Base-by-base conservation (phyloP, 345 rosid genomes). In the Isatis tinctoria region DNA sequence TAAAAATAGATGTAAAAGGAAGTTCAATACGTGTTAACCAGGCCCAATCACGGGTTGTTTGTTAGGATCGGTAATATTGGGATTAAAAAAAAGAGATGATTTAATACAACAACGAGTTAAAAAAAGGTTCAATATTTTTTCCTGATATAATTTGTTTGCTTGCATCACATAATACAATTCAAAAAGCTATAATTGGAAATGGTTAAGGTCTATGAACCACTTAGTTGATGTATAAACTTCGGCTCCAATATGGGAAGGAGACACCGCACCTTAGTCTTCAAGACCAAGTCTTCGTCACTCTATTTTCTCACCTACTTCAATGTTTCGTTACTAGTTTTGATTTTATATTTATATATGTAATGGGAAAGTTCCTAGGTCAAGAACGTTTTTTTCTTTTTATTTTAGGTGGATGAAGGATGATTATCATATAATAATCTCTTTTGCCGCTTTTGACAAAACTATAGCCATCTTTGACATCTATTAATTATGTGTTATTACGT, bases 261-360 rank as follows among this genome's bases (percentile, higher is more conserved):
- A 80, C 81, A 72, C 53, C 35, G 28, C 72, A 83, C 74, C 84
- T 83, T 40, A 61, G 80, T 52, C 78, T 58, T 58, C 32, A 64
- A 77, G 67, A 65, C 72, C 75, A 62, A 54, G 69, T 65, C 58
- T 66, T 61, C 54, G 66, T 80, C 80, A 40, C 37, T 67, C 72
- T 47, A n/a, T 20, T 62, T 26, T 65, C 68, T 75, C 70, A 76
- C 77, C 69, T 37, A 65, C 65, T 74, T 67, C 63, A 30, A 60
- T 75, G 51, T 61, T 41, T 32, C 30, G 53, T 32, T 53, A 9
- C 69, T 70, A 26, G 14, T 70, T 69, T 63, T 62, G 65, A 28
- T 53, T 36, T 54, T 37, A 28, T 47, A 64, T 76, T 74, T 69
- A 37, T 70, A 18, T 58, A 51, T 77, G n/a, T 37, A 63, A 33